These are phyloP conservation scores for Uncinocarpus reesii DNA, from an alignment of 2,329 filamentous ascomycete genomes.

Conservation along the genomic window DNA sequence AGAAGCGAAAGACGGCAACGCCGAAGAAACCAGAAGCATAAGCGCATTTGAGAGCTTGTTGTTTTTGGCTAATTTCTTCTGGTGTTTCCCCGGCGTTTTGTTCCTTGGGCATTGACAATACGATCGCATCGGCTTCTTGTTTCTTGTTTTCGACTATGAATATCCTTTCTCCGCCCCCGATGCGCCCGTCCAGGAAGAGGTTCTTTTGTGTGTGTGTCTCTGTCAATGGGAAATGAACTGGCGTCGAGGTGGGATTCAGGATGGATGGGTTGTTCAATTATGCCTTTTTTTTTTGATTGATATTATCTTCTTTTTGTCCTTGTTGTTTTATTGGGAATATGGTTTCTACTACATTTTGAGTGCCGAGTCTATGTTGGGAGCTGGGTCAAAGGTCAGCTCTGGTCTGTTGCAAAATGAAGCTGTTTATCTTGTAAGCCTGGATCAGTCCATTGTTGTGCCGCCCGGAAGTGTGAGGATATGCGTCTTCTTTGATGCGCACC, in stretches of 20 bases:
- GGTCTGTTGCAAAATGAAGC: background rate
- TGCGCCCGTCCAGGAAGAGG: background rate
- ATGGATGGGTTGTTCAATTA: slow-evolving; percentile 11
- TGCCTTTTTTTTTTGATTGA: slow-evolving; percentile 1
- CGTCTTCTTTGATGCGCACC: too few species aligned
- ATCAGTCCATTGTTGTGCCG: too few species aligned
- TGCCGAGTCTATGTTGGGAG: background rate
- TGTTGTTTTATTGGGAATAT: slow-evolving; percentile 6
- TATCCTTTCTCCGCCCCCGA: background rate
- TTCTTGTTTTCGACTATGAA: background rate
- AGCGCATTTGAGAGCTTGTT: slow-evolving; percentile 2
- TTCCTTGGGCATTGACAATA: background rate
- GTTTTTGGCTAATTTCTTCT: slow-evolving; percentile 10
- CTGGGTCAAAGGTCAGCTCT: too few species aligned
- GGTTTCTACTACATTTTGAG: background rate
- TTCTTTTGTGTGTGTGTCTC: background rate
- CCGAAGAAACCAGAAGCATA: slow-evolving; percentile 34
- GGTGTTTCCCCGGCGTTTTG: slow-evolving; percentile 15
- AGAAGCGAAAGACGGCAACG: slow-evolving; percentile 37
- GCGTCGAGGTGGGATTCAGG: slow-evolving; percentile 12
- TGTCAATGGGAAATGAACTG: slow-evolving; percentile 11
- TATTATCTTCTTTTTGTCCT: background rate
- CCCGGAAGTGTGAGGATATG: too few species aligned
- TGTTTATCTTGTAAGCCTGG: too few species aligned
- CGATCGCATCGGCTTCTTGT: background rate